Base-by-base conservation (phyloP, 169 alveolate species). In the Hepatocystis sp. region DNA sequence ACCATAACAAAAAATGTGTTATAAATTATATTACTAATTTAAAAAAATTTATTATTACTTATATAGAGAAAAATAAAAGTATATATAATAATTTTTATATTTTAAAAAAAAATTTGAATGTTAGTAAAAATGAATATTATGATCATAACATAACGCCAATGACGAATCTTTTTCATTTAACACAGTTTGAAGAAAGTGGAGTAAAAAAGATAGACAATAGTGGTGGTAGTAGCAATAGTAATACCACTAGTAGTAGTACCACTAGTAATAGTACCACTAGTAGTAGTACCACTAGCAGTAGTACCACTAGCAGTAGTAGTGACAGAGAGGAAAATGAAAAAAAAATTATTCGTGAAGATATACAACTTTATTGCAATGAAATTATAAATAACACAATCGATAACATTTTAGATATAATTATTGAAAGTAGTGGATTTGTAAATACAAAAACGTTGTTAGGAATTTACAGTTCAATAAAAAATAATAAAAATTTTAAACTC, bases 331-430 rank as follows among this genome's bases (percentile, higher is more conserved):
- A 25, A 27, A 19, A 49, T 21, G 5, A 8, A n/a, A 15, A 28
- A 36, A 23, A 19, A n/a, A n/a, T n/a, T n/a, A n/a, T n/a, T 39
- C 66, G 34, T 25, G 25, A 21, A 11, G 78, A 71, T 36, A 23
- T 39, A 2, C 39, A 58, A 10, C 36, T 56, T 1, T 58, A 71
- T 25, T 56, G 86, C 42, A n/a, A 71, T 28, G 30, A 46, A n/a
- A 36, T 71, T 19, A n/a, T 71, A 63, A 71, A 71, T 39, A 71
- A 71, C 19, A 71, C 64, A 11, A 58, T 71, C 5, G 86, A 71
- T 46, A 44, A 8, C n/a, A 36, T 71, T 21, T 23, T 71, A 10
- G 86, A 71, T 36, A 42, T 71, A 3, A 39, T 71, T 47, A 58
- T 71, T 2, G 65, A 71, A 63, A 17, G 25, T 15, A 30, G 78